phyloP scores from a whole-genome alignment of 345 rosid genomes.

The Cardamine occulta region DNA sequence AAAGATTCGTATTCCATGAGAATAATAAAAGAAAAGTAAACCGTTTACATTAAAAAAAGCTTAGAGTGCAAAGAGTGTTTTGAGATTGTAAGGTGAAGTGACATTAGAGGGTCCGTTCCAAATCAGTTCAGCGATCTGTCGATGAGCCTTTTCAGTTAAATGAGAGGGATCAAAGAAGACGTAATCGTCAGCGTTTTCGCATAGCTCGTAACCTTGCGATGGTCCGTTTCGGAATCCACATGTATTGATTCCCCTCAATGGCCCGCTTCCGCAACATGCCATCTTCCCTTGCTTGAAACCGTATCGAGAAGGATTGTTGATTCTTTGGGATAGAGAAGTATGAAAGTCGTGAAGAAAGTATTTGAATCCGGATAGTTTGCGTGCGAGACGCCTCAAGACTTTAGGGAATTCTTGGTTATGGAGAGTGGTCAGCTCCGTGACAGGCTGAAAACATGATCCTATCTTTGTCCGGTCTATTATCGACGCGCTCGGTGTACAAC shows the following conservation, averaged over 20 bases:
- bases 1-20: background rate
- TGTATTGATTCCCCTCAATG: slow-evolving; percentile 59
- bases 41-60: background rate
- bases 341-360: slow-evolving; percentile 62
- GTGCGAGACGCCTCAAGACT: slow-evolving; percentile 47
- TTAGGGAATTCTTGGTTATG: slow-evolving; percentile 64
- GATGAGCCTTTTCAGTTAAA: slow-evolving; percentile 43
- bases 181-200: slow-evolving; percentile 43
- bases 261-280: slow-evolving; percentile 79
- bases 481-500: slow-evolving; percentile 63
- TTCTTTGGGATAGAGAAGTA: slow-evolving; percentile 47
- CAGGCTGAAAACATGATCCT: slow-evolving; percentile 58
- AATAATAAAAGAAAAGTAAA: background rate
- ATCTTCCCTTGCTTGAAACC: slow-evolving; percentile 62
- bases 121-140: slow-evolving; percentile 49
- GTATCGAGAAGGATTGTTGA: slow-evolving; percentile 54
- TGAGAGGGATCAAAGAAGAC: slow-evolving; percentile 51
- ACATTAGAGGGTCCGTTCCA: slow-evolving; percentile 46
- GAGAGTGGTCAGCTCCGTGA: slow-evolving; percentile 45
- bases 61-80: slow-evolving; percentile 42
- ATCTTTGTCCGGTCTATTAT: slow-evolving; percentile 39
- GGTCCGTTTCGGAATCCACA: slow-evolving; percentile 50
- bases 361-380: slow-evolving; percentile 58
- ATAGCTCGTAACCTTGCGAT: slow-evolving; percentile 27
- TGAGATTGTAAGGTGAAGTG: slow-evolving; percentile 49